Conservation (phyloP, 495 filamentous ascomycete genomes). For the Aspergillus steynii region DNA sequence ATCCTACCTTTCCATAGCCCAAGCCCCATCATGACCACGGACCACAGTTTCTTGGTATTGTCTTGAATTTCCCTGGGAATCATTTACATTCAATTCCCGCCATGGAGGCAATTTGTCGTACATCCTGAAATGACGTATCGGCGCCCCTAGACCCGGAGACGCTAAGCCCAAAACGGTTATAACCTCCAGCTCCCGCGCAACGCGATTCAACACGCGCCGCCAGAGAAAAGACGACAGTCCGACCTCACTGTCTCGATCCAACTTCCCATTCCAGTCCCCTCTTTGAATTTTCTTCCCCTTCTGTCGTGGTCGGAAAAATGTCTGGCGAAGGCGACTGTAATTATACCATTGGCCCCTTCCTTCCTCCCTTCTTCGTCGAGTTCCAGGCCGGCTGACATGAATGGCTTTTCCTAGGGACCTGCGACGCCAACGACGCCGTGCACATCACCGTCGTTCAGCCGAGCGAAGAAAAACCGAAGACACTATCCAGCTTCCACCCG, state of each 20-base stretch:
- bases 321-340: constrained; percentile 53
- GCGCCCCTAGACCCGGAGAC: not conserved
- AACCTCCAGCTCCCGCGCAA: constrained; percentile 22
- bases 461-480: constrained; percentile 52
- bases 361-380: not conserved
- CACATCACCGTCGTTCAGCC: constrained; percentile 68
- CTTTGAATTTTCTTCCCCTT: constrained; percentile 13
- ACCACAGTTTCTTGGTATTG: too few species aligned
- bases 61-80: too few species aligned
- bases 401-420: constrained; percentile 58
- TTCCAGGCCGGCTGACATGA: constrained; percentile 12
- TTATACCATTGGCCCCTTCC: constrained; percentile 10
- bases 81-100: too few species aligned
- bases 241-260: constrained; percentile 9
- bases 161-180: constrained; percentile 28
- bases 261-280: constrained; percentile 5
- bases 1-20: not conserved
- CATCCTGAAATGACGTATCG: not conserved
- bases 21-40: not conserved
- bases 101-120: too few species aligned
- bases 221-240: constrained; percentile 4
- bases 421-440: constrained; percentile 72
- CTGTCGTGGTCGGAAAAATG: constrained; percentile 31
- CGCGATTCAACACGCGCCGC: constrained; percentile 20
- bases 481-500: constrained; percentile 71